Conservation (phyloP, 2,329 filamentous ascomycete genomes). For the Talaromyces amestolkiae region DNA sequence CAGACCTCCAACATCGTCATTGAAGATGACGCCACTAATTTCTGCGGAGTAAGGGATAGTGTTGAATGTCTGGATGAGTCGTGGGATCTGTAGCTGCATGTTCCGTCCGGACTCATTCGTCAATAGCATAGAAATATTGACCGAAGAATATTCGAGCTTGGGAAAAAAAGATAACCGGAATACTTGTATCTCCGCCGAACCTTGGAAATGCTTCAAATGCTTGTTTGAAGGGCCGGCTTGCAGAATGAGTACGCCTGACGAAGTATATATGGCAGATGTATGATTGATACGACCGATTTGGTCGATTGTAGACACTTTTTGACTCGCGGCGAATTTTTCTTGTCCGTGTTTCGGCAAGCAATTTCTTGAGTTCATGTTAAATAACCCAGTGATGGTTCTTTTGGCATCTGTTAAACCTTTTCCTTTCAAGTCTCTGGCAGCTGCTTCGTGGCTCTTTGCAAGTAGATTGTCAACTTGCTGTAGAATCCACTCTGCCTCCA, state of each 20-base stretch:
- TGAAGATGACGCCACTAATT: no score
- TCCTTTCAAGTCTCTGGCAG: not conserved
- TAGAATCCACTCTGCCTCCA: not conserved
- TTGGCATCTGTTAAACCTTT: no score
- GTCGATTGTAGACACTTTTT: not conserved
- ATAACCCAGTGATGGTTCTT: no score
- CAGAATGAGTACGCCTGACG: not conserved
- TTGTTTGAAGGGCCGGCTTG: not conserved
- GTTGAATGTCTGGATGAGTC: not conserved
- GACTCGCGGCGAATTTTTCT: not conserved
- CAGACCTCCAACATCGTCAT: no score
- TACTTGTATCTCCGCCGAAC: not conserved
- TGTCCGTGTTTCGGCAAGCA: not conserved
- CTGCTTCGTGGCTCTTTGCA: not conserved
- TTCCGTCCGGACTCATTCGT: not conserved
- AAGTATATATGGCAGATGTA: not conserved
- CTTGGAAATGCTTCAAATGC: not conserved
- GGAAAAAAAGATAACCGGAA: not conserved
- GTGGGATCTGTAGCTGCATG: not conserved
- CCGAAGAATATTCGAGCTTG: not conserved
- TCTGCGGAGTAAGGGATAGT: not conserved
- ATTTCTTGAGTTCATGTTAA: no score
- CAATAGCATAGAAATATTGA: not conserved
- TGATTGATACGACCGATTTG: not conserved
- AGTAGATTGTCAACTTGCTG: not conserved